Evolutionary conservation across 768 basidiomycete genomes (phyloP), one percentile per base, ranked within the genome.

Genomic region (Thelephora aurantiotincta): DNA sequence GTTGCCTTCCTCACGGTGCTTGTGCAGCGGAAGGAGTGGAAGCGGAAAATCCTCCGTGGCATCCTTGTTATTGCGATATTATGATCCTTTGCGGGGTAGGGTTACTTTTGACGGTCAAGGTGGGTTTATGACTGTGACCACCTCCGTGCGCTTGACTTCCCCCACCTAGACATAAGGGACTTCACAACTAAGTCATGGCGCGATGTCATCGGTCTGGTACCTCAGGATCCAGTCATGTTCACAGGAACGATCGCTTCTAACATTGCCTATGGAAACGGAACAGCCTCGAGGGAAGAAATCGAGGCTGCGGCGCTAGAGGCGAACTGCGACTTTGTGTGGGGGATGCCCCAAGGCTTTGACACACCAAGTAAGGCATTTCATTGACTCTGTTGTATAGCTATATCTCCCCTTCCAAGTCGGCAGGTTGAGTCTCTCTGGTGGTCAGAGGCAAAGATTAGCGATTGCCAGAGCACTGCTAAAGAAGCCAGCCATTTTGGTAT

Each of bases 281-380:
- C 73, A 16, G 87, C 79, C 0, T 86, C 88, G 0, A 72, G 84
- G 18, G 79, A 80, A 53, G 77, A 94, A 50, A 86, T 97, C 18
- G 89, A 96, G 61, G 67, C 79, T 23, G 93, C 90, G 0, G 93
- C 92, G 0, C 71, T 84, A 16, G 76, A 88, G 50, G 94, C 94
- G 2, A 96, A 97, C 55, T 97, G 93, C 63, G 91, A 94, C 57
- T 98, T 94, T 58, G 80, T 97, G 5, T 89, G 90, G 84, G 82
- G 85, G 13, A 78, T 98, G 72, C 92, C 93, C 9, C 72, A 90
- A 49, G 91, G 92, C 0, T 94, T 94, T 55, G 93, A 96, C 55
- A 97, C 94, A 0, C 72, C 80, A 55, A 92, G 91, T 92, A 52
- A 55, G 86, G 59, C 2, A 11, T 6, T 50, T 48, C 43, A 35